Percentiles rank a stretch among this genome's conserved stretches.
Evolutionary conservation across 495 filamentous ascomycete species (phyloP).

Genomic region (Rostrohypoxylon terebratum): DNA sequence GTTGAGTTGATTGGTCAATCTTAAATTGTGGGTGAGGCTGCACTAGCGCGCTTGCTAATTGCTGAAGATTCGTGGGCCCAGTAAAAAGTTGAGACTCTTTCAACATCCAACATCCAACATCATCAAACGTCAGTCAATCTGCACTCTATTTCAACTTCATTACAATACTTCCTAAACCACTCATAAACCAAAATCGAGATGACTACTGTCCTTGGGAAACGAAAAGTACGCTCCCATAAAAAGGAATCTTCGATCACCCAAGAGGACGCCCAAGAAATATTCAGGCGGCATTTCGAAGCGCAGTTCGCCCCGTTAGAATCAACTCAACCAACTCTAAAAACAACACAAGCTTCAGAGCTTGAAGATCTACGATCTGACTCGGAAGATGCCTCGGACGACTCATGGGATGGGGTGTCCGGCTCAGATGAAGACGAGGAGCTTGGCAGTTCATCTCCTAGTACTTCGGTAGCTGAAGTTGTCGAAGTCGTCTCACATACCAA

Average conservation of each 20-base stretch:
- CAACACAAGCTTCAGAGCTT: conserved; percentile 21
- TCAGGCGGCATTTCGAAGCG: conserved; percentile 87
- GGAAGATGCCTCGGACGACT: conserved; percentile 55
- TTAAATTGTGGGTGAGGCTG: conserved; percentile 8
- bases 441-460: conserved; percentile 14
- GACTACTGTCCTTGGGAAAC: conserved; percentile 57
- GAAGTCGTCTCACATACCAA: conserved; percentile 76
- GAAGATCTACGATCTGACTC: conserved; percentile 43
- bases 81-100: conserved; percentile 40
- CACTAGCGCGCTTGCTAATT: neutral
- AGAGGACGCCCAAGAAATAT: conserved; percentile 62
- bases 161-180: neutral
- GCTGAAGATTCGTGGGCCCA: neutral
- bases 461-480: conserved; percentile 46
- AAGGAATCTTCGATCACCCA: conserved; percentile 35
- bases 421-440: conserved; percentile 37
- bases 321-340: conserved; percentile 46
- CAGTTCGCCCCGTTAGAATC: conserved; percentile 77
- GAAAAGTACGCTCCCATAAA: conserved; percentile 52
- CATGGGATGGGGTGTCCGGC: conserved; percentile 74
- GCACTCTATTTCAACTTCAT: neutral
- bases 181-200: conserved; percentile 48
- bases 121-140: conserved; percentile 2
- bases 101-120: conserved; percentile 13
- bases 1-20: conserved; percentile 42